Evolutionary conservation across 2,329 filamentous ascomycete genomes (phyloP).

Genomic region (Fusarium brevicatenulatum): DNA sequence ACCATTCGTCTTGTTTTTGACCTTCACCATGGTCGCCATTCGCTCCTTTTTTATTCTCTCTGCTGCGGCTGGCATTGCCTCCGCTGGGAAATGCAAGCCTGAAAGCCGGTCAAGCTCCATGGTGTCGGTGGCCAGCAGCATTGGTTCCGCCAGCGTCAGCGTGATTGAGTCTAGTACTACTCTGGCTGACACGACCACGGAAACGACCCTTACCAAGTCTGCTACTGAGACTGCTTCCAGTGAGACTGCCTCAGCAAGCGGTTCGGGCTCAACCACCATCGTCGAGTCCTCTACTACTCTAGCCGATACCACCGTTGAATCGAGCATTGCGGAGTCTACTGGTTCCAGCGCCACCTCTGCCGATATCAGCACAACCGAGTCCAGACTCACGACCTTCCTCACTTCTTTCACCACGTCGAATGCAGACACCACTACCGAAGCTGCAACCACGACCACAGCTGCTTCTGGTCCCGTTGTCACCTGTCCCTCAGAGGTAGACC

Average conservation of each 20-base stretch:
- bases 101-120: background rate
- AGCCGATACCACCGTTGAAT: background rate
- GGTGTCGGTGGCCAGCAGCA: rapidly evolving
- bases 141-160: rapidly evolving
- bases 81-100: background rate
- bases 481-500: background rate
- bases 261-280: rapidly evolving
- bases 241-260: background rate
- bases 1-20: rapidly evolving
- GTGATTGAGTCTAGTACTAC: background rate
- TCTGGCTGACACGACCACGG: rapidly evolving
- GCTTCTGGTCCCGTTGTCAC: rapidly evolving
- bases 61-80: background rate
- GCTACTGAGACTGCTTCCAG: background rate
- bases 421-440: background rate
- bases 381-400: background rate
- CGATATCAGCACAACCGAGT: background rate
- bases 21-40: background rate
- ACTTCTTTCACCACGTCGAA: background rate
- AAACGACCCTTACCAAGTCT: background rate
- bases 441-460: background rate
- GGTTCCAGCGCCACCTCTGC: background rate
- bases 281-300: background rate
- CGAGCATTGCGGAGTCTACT: background rate
- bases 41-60: rapidly evolving